A percentile compares a stretch with the other conserved stretches of the same genome.
These are phyloP conservation scores for Scytalidium sp. DNA, from an alignment of 2,329 filamentous ascomycete species.

Conservation along the genomic window DNA sequence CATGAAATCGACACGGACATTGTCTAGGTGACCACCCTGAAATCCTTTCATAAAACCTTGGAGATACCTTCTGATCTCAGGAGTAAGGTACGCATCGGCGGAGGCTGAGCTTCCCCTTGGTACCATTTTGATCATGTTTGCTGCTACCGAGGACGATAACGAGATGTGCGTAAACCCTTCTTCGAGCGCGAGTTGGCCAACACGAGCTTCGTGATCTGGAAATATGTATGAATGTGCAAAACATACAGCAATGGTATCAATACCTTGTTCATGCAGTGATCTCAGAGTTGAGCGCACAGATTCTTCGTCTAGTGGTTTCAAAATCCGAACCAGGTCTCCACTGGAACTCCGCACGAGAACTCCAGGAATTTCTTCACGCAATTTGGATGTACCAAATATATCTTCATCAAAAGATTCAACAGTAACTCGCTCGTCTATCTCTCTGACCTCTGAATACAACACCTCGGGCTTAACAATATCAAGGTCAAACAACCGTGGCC, in stretches of 20 bases:
- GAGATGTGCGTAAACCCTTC: constrained; percentile 65
- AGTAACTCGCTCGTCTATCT: constrained; percentile 69
- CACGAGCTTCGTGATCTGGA: constrained; percentile 58
- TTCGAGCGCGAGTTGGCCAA: constrained; percentile 57
- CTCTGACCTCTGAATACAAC: constrained; percentile 63
- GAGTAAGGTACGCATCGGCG: constrained; percentile 67
- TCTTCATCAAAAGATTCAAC: constrained; percentile 70
- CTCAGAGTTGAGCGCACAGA: constrained; percentile 38
- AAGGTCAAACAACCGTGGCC: constrained; percentile 69
- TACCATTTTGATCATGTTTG: constrained; percentile 68
- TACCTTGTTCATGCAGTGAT: constrained; percentile 53
- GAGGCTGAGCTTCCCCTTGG: constrained; percentile 63
- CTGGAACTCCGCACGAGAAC: constrained; percentile 59
- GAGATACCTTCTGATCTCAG: constrained; percentile 65
- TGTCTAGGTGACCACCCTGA: constrained; percentile 50
- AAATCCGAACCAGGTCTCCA: constrained; percentile 61
- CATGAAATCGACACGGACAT: constrained; percentile 67
- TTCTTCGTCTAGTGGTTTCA: constrained; percentile 50
- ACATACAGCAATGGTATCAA: constrained; percentile 61
- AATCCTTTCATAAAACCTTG: constrained; percentile 66
- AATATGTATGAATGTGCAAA: constrained; percentile 68
- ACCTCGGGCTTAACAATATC: constrained; percentile 64
- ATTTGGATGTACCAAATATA: constrained; percentile 64
- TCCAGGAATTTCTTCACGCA: constrained; percentile 40
- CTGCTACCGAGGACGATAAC: constrained; percentile 62